A percentile compares a stretch with the other conserved stretches of the same genome.
These are phyloP conservation scores for Brassica cretica DNA, from an alignment of 345 rosid genomes.

Conservation along the genomic window DNA sequence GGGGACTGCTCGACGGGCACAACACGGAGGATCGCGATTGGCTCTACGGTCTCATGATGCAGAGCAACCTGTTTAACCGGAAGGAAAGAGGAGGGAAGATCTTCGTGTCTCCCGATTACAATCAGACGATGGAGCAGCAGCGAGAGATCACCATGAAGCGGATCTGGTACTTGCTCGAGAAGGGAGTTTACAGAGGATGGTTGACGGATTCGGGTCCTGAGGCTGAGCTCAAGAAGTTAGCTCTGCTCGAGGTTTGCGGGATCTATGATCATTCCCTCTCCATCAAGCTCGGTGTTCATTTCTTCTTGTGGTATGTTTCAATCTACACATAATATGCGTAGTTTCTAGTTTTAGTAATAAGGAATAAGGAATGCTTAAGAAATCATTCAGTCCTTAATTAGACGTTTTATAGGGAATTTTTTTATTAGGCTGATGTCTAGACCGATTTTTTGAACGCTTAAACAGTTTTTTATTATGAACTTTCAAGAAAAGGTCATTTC, in stretches of 20 bases:
- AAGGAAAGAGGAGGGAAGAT: conserved; percentile 62
- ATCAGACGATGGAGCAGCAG: conserved; percentile 94
- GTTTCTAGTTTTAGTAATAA: neutral
- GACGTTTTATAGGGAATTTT: too few species aligned
- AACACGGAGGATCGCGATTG: conserved; percentile 73
- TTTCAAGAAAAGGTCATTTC: too few species aligned
- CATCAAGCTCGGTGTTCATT: conserved; percentile 80
- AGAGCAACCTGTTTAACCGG: conserved; percentile 74
- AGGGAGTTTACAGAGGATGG: conserved; percentile 75
- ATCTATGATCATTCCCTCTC: conserved; percentile 74
- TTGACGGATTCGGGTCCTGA: conserved; percentile 61
- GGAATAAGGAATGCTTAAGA: neutral
- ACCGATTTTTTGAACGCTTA: too few species aligned
- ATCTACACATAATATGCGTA: neutral
- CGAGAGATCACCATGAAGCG: conserved; percentile 80
- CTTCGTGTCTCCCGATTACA: conserved; percentile 71
- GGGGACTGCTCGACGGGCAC: conserved; percentile 68
- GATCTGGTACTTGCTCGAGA: conserved; percentile 56
- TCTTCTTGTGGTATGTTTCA: conserved; percentile 63
- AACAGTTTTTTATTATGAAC: too few species aligned
- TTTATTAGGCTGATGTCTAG: too few species aligned
- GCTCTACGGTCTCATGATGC: conserved; percentile 68
- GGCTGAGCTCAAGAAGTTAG: conserved; percentile 60
- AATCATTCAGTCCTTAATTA: too few species aligned
- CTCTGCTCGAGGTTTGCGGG: conserved; percentile 53